A percentile compares a stretch with the other conserved stretches of the same genome.
Conservation (phyloP, 345 rosid genomes). For the Citrus hindsii region DNA sequence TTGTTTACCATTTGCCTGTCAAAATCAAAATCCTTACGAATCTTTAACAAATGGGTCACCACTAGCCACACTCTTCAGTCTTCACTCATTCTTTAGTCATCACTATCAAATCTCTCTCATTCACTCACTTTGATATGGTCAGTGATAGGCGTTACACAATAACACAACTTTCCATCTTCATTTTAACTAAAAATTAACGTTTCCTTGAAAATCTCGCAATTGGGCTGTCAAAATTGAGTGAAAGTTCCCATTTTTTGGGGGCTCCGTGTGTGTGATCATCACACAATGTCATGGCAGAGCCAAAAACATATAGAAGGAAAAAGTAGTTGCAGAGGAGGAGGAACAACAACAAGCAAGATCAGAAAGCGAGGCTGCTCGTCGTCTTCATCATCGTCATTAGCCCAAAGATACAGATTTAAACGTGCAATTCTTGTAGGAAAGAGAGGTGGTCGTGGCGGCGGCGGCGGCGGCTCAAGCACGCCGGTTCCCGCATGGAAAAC, state of each 20-base stretch:
- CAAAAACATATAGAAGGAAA: conserved; percentile 31
- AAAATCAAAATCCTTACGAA: conserved; percentile 1
- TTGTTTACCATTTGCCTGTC: neutral
- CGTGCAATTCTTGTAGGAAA: conserved; percentile 69
- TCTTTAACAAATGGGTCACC: conserved; percentile 7
- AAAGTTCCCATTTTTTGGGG: neutral
- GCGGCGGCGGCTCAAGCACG: conserved; percentile 40
- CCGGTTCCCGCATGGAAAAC: conserved; percentile 68
- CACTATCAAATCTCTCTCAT: neutral
- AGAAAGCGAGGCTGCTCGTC: conserved; percentile 90
- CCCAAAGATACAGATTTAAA: conserved; percentile 68
- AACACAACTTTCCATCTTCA: neutral
- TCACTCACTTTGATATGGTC: neutral
- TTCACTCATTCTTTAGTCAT: no score
- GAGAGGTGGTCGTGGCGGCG: conserved; percentile 24
- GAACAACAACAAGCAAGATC: conserved; percentile 47
- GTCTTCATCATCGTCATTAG: conserved; percentile 75
- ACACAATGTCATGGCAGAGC: conserved; percentile 30
- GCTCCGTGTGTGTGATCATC: neutral
- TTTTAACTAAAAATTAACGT: neutral
- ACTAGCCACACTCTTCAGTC: no score
- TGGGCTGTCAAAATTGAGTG: neutral
- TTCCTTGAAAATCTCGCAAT: neutral
- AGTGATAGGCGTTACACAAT: no score
- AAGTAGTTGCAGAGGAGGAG: conserved; percentile 17